Percentiles rank a stretch among this genome's conserved stretches.
phyloP scores from a whole-genome alignment of 169 alveolate genomes.

The Babesia bigemina region DNA sequence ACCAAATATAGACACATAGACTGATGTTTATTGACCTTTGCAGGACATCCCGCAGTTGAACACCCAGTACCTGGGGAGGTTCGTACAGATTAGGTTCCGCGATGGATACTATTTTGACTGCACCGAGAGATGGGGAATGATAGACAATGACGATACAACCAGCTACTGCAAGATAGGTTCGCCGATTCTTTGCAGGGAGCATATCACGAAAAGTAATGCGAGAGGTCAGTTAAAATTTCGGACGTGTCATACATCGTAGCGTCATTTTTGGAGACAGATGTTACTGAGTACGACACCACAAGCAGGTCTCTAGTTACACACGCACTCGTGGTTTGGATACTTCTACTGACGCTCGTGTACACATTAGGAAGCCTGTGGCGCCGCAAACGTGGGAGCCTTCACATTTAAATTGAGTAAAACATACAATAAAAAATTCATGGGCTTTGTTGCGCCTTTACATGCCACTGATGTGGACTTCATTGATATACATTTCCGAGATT shows the following conservation, averaged over 20 bases:
- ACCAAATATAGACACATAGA: not conserved
- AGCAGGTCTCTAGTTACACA: not conserved
- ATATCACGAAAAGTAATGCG: not conserved
- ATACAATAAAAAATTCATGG: not conserved
- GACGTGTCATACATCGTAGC: not conserved
- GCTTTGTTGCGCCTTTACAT: slow-evolving; percentile 50
- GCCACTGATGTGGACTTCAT: slow-evolving; percentile 59
- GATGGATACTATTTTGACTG: slow-evolving; percentile 67
- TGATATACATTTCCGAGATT: slow-evolving; percentile 48
- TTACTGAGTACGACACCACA: not conserved
- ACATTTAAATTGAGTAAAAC: not conserved
- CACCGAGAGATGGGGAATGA: slow-evolving; percentile 57
- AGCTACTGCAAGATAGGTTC: slow-evolving; percentile 51
- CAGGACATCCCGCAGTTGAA: slow-evolving; percentile 38
- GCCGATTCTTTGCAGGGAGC: slow-evolving; percentile 46
- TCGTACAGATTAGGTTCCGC: slow-evolving; percentile 34
- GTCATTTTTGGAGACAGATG: slow-evolving; percentile 18
- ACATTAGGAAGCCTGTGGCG: slow-evolving; percentile 8
- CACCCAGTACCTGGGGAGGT: slow-evolving; percentile 35
- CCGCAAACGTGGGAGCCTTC: not conserved
- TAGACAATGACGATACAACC: slow-evolving; percentile 16
- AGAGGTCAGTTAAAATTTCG: not conserved
- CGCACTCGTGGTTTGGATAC: slow-evolving; percentile 13
- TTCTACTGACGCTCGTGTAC: not conserved
- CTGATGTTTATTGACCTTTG: not conserved